Base-by-base conservation (phyloP, 2,329 filamentous ascomycete species). In the Gliomastix tumulicola region DNA sequence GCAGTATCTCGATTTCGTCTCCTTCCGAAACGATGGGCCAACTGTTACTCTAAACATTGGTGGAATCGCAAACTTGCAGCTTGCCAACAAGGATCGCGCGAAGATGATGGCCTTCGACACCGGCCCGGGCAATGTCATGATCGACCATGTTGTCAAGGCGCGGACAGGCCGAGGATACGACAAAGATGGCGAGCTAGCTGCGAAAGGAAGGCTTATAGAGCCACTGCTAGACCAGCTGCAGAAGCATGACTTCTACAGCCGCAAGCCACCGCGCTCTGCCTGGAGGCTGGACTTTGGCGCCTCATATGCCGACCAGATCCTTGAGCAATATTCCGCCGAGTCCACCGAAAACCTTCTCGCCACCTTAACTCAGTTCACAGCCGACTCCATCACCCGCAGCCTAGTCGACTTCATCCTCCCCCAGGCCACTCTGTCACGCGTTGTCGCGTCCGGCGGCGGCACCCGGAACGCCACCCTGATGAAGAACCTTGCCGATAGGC, bases 61-160 rank as follows among this genome's bases (percentile, higher is more conserved):
- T 21, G 52, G 52, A n/a, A 55, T 55, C 16, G 51, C 51, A 25
- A 54, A 55, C 38, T 23, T 55, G 34, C 52, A 55, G 40, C 45
- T 53, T 7, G 52, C 50, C 13, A 38, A 53, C 16, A 35, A 39
- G 16, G 50, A 54, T 31, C 46, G 52, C 12, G 42, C 43, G 41
- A 43, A 50, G 35, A 55, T 54, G 52, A 54, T 54, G 51, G 52
- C 51, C 4, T 55, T 55, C 37, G 52, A 55, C 32, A 54, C 51
- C 3, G 50, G 49, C 35, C 51, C 37, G 30, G 50, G 41, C 21
- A 55, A 55, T 31, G 52, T 55, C 35, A 54, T 54, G 45, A 45
- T 55, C 27, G 51, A 54, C 36, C 51, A 55, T 36, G 44, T 55
- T 11, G 44, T 45, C 36, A 49, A 50, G 38, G 49, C 39, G 3